Evolutionary conservation across 2,329 filamentous ascomycete species (phyloP).

Genomic region (Colletotrichum ledebouriae): DNA sequence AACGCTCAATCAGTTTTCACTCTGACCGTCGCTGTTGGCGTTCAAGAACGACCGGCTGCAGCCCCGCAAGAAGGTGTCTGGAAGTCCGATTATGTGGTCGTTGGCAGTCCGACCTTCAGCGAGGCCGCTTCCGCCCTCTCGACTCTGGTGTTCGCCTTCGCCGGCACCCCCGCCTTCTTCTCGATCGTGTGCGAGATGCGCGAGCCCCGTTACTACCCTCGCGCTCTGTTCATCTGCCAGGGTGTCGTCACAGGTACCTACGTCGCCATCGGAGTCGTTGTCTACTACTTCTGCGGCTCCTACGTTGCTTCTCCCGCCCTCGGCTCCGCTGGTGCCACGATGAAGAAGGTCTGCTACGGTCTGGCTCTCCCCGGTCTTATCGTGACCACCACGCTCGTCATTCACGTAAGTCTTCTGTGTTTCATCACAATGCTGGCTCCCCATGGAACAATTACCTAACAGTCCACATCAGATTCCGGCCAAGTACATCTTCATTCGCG

Average conservation of each 20-base stretch:
- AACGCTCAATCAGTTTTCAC: slow-evolving; percentile 43
- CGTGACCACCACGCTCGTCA: slow-evolving; percentile 47
- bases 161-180: slow-evolving; percentile 54
- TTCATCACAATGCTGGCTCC: no score
- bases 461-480: slow-evolving; percentile 38
- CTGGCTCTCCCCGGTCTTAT: slow-evolving; percentile 51
- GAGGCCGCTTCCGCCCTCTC: slow-evolving; percentile 57
- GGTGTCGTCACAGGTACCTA: slow-evolving; percentile 51
- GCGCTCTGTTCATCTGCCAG: slow-evolving; percentile 48
- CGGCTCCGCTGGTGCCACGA: slow-evolving; percentile 56
- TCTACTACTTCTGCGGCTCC: slow-evolving; percentile 62
- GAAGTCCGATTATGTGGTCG: slow-evolving; percentile 56
- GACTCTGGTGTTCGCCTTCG: slow-evolving; percentile 54
- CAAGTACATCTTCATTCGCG: slow-evolving; percentile 48
- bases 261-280: slow-evolving; percentile 52
- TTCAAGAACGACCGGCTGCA: slow-evolving; percentile 48
- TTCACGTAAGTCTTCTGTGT: slow-evolving; percentile 45
- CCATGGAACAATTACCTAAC: neutral
- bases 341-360: slow-evolving; percentile 62
- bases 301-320: slow-evolving; percentile 62
- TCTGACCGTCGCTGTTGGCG: slow-evolving; percentile 49
- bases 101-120: slow-evolving; percentile 70
- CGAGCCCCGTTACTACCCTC: slow-evolving; percentile 49
- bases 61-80: slow-evolving; percentile 45
- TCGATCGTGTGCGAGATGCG: slow-evolving; percentile 53